Conservation (phyloP, 768 basidiomycete genomes). For the Tylopilus sp. region DNA sequence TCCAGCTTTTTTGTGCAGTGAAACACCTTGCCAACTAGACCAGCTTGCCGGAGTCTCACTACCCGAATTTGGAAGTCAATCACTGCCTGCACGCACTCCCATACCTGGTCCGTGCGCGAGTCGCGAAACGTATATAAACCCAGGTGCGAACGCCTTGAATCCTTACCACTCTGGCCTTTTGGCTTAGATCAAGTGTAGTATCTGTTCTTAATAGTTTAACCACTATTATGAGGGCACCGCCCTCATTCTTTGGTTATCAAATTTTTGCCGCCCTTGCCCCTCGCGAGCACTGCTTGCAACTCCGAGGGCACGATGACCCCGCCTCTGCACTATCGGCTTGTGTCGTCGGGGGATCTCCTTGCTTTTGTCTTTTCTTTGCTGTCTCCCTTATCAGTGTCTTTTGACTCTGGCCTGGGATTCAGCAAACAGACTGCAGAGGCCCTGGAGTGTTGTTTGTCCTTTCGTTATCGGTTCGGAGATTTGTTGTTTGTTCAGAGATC, state of each 20-base stretch:
- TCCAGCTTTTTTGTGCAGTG: not conserved
- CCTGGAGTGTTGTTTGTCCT: too few relatives aligned
- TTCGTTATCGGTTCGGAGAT: too few relatives aligned
- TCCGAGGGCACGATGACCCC: slow-evolving; percentile 38
- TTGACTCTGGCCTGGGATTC: not conserved
- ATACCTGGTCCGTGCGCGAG: slow-evolving; percentile 19
- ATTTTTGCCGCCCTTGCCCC: slow-evolving; percentile 29
- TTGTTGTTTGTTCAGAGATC: not conserved
- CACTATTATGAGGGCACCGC: slow-evolving; percentile 56
- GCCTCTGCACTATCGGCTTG: slow-evolving; percentile 45
- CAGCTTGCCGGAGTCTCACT: too few relatives aligned
- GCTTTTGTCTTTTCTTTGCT: slow-evolving; percentile 19
- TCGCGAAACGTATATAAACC: slow-evolving; percentile 11
- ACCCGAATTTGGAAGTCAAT: not conserved
- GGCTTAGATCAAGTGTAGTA: slow-evolving; percentile 77
- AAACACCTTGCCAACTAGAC: not conserved
- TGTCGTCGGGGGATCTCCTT: slow-evolving; percentile 55
- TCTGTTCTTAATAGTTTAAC: slow-evolving; percentile 64
- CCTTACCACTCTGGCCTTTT: slow-evolving; percentile 46
- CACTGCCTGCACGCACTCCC: not conserved
- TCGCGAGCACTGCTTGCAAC: slow-evolving; percentile 42
- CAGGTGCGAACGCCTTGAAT: fast-evolving
- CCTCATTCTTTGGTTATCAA: slow-evolving; percentile 53
- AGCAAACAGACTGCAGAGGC: slow-evolving; percentile 11
- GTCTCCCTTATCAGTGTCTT: not conserved